Evolutionary conservation across 192 early-diverging fungal genomes (phyloP), one percentile per base, ranked within the genome.

Genomic region (Entophlyctis luteolus): DNA sequence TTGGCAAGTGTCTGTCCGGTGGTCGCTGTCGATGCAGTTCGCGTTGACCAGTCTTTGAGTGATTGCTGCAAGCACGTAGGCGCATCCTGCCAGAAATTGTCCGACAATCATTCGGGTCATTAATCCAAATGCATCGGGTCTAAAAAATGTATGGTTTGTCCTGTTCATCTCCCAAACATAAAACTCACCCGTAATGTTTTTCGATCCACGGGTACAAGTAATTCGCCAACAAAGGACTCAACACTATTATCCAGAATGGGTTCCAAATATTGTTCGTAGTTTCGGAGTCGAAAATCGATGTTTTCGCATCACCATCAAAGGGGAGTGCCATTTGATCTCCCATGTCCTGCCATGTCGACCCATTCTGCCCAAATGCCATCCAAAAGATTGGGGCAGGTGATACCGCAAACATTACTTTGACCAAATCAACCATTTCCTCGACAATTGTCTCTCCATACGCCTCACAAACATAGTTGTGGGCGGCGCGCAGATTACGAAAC

Each of bases 91-190:
- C 33, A 86, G 62, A 57, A 84, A 67, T 72, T 77, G 74, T 31
- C 86, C 86, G 35, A 74, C 25, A 57, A 67, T 71, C 78, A 88
- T 84, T 55, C 86, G 82, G 42, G 72, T 71, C 67, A 80, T 67
- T 10, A 84, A 62, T 29, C 71, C 71, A 47, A 75, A 79, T 27
- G 54, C 27, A 22, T 49, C 54, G 20, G 54, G 27, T 5, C 54
- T 52, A 28, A 28, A 20, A 52, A 6, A 10, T 28, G 29, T 10
- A 28, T 52, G 29, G 49, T 27, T 52, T 6, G 5, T 10, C 28
- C 22, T 45, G 42, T 45, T 10, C 42, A 45, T n/a, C 10, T 12
- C 20, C 14, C 42, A 45, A 45, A 20, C 42, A 0, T 27, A 52
- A 16, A 16, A 6, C 29, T n/a, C 6, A 20, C 18, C 58, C 60